Percentiles rank a stretch among this genome's conserved stretches.
These are phyloP conservation scores for Linderniella brevidens DNA, from an alignment of 257 asterid genomes.

Conservation along the genomic window DNA sequence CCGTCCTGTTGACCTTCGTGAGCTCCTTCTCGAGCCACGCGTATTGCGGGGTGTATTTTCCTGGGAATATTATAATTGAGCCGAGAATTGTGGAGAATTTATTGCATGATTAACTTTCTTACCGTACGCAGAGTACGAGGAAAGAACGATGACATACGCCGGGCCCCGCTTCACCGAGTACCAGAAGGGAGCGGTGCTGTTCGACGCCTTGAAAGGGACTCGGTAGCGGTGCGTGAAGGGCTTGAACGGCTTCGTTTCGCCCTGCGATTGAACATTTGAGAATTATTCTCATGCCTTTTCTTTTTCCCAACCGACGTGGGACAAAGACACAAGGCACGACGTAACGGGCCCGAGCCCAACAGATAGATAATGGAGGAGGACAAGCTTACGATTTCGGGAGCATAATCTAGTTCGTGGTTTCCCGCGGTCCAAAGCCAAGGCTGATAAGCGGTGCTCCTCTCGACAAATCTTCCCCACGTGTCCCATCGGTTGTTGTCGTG, in stretches of 20 bases:
- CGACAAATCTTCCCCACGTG: conserved; percentile 73
- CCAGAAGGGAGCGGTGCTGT: conserved; percentile 64
- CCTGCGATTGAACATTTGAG: conserved; percentile 31
- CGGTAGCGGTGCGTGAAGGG: conserved; percentile 61
- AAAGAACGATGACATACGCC: conserved; percentile 69
- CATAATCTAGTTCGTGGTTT: conserved; percentile 68
- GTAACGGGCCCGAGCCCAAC: too few species aligned
- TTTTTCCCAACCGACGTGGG: too few species aligned
- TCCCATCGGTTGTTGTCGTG: conserved; percentile 78
- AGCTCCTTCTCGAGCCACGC: conserved; percentile 60
- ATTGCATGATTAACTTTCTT: conserved; percentile 5
- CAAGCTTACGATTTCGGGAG: conserved; percentile 52
- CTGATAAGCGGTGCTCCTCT: conserved; percentile 63
- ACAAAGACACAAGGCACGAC: too few species aligned
- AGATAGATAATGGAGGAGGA: neutral
- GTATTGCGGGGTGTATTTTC: conserved; percentile 76
- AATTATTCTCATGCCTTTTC: too few species aligned
- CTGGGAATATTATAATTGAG: conserved; percentile 12
- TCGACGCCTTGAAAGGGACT: conserved; percentile 43
- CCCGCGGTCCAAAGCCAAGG: conserved; percentile 90
- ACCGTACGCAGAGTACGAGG: conserved; percentile 92
- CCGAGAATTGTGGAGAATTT: neutral
- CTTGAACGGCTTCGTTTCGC: conserved; percentile 70
- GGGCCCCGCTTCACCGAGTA: conserved; percentile 92
- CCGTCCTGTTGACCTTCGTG: conserved; percentile 57